Base-by-base conservation (phyloP, 768 basidiomycete genomes). In the Kondoa subrosea region DNA sequence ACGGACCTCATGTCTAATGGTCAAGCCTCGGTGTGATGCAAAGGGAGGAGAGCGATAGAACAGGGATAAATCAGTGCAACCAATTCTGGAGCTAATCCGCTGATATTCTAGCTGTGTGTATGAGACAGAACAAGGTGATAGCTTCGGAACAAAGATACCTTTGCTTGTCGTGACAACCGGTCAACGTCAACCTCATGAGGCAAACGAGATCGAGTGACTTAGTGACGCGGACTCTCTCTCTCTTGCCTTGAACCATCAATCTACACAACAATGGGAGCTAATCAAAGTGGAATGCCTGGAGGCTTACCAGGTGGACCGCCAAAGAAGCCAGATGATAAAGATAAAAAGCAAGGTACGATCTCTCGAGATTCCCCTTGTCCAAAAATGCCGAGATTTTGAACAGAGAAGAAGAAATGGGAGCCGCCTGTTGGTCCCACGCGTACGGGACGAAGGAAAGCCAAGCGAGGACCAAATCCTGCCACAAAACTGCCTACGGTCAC, bases 401-500 rank as follows among this genome's bases (percentile, higher is more conserved):
- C 58, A 59, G 58, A 63, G 29, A 63, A 63, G 34, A 69, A 69
- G 69, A 69, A 69, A 66, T 69, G 60, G 34, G 69, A 69, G 56
- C 69, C 69, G 14, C 69, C 69, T n/a, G 31, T 68, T n/a, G 58
- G 58, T 8, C 68, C 69, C 27, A 67, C 69, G 26, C 69, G 66
- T 14, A 56, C 59, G 27, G 66, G 69, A 2, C 56, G 62, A 25
- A 70, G 68, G 61, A 70, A 68, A 64, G 40, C 40, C 8, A 40
- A 67, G 21, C 65, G 65, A 58, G 69, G 69, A 1, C 66, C 67
- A 1, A 67, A 70, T 34, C 33, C 66, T 16, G 50, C 66, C n/a
- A 70, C 63, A 26, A 70, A 70, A 58, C 69, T 67, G 62, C 66
- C 69, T 62, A 33, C 50, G 15, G 66, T 70, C 40, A 70, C 64